phyloP scores from a whole-genome alignment of 345 rosid species.

The Eucalyptus globulus region DNA sequence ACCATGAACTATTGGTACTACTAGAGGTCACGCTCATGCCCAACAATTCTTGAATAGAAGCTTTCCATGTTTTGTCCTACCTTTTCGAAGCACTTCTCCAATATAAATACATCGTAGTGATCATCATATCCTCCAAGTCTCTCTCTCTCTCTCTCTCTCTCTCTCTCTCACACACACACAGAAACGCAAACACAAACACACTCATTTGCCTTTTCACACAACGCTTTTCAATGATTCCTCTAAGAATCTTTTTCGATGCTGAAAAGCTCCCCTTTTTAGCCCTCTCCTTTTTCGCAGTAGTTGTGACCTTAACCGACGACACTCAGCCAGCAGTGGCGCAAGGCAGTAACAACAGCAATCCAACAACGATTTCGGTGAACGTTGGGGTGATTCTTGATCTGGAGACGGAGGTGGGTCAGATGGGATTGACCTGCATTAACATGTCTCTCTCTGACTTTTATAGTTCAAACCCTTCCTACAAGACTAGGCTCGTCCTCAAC shows the following conservation, averaged over 20 bases:
- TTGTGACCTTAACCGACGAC: fast-evolving
- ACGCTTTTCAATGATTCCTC: background rate
- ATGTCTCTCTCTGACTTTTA: background rate
- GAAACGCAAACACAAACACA: background rate
- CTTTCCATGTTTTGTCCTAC: background rate
- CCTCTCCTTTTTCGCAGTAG: background rate
- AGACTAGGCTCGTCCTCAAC: background rate
- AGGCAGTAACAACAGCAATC: background rate
- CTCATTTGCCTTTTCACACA: background rate
- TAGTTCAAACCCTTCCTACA: background rate
- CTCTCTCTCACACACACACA: no score
- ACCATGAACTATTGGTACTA: background rate
- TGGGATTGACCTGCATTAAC: background rate
- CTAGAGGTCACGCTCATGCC: background rate
- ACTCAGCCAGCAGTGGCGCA: background rate
- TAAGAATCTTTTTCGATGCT: background rate
- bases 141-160: background rate
- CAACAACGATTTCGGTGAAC: background rate
- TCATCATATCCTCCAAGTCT: background rate
- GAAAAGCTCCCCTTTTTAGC: background rate
- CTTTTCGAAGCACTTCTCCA: background rate
- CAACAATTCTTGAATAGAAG: fast-evolving
- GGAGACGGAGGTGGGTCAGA: background rate
- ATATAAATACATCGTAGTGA: background rate
- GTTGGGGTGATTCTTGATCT: background rate